These are phyloP conservation scores for Podospora anserina DNA, from an alignment of 495 filamentous ascomycete species.

Conservation along the genomic window DNA sequence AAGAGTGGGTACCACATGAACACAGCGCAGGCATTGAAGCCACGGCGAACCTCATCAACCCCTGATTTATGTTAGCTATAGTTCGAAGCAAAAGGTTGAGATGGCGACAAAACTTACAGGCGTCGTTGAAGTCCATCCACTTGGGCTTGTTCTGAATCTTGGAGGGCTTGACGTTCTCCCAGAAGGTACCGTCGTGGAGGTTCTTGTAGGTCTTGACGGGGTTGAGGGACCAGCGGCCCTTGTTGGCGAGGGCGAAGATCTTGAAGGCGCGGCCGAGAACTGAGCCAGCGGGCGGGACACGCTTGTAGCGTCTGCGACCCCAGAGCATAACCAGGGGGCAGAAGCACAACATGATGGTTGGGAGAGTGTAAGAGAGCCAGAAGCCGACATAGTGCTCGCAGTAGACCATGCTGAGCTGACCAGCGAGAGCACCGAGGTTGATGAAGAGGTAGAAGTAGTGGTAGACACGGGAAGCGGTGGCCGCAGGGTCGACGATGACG, in stretches of 20 bases:
- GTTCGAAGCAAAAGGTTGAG: not conserved
- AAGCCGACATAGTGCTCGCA: conserved; percentile 74
- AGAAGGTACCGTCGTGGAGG: conserved; percentile 56
- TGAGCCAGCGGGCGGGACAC: conserved; percentile 58
- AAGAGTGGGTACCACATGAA: conserved; percentile 54
- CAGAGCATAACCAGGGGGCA: conserved; percentile 62
- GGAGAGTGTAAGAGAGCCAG: conserved; percentile 65
- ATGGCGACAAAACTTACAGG: conserved; percentile 34
- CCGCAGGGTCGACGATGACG: conserved; percentile 65
- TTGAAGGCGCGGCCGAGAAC: conserved; percentile 58
- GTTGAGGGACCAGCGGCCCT: conserved; percentile 61
- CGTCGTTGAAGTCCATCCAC: conserved; percentile 75
- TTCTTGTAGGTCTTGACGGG: conserved; percentile 52
- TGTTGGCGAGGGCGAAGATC: conserved; percentile 56
- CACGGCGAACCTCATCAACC: conserved; percentile 45
- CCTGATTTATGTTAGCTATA: conserved; percentile 6
- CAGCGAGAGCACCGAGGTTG: conserved; percentile 61
- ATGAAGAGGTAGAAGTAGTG: conserved; percentile 68
- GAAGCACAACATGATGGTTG: conserved; percentile 55
- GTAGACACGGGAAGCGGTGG: conserved; percentile 60
- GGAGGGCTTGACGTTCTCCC: conserved; percentile 65
- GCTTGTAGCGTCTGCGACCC: conserved; percentile 59
- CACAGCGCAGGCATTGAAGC: conserved; percentile 66
- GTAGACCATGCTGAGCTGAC: conserved; percentile 55
- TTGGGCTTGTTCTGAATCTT: conserved; percentile 44